phyloP scores from a whole-genome alignment of 2,329 filamentous ascomycete species.

The Scopulariopsis brevicaulis region DNA sequence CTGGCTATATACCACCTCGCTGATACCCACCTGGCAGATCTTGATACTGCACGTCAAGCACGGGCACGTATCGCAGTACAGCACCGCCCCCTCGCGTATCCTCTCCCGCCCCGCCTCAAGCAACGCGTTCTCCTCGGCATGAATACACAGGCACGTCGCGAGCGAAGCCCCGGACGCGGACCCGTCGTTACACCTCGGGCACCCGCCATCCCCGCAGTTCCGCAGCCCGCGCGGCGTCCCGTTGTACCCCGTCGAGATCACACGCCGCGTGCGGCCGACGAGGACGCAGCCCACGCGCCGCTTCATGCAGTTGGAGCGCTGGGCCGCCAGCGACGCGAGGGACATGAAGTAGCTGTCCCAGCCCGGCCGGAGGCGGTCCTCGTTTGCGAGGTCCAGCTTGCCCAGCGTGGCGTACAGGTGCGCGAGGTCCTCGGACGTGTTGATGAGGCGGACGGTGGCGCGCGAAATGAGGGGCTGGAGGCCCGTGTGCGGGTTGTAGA shows the following conservation, averaged over 20 bases:
- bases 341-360: slow-evolving; percentile 99
- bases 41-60: slow-evolving; percentile 98
- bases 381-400: slow-evolving; percentile 65
- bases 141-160: slow-evolving; percentile 87
- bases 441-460: slow-evolving; percentile 76
- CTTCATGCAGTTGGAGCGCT: slow-evolving; percentile 97
- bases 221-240: slow-evolving; percentile 81
- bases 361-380: slow-evolving; percentile 69
- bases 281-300: slow-evolving; percentile 89
- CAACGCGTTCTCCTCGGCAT: slow-evolving; percentile 95
- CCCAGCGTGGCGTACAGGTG: slow-evolving; percentile 63
- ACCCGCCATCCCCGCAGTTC: slow-evolving; percentile 92
- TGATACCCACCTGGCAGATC: slow-evolving; percentile 92
- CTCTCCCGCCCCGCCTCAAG: slow-evolving; percentile 88
- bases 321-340: slow-evolving; percentile 81
- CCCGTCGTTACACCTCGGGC: slow-evolving; percentile 72
- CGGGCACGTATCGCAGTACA: slow-evolving; percentile 95
- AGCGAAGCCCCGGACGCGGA: slow-evolving; percentile 59
- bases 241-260: slow-evolving; percentile 95
- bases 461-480: slow-evolving; percentile 69
- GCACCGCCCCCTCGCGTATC: slow-evolving; percentile 66
- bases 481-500: slow-evolving; percentile 57
- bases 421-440: slow-evolving; percentile 62
- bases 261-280: slow-evolving; percentile 66
- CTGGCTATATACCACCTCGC: slow-evolving; percentile 89